Conservation (phyloP, 1,139 yeast genomes). For the Candida sanyaensis region DNA sequence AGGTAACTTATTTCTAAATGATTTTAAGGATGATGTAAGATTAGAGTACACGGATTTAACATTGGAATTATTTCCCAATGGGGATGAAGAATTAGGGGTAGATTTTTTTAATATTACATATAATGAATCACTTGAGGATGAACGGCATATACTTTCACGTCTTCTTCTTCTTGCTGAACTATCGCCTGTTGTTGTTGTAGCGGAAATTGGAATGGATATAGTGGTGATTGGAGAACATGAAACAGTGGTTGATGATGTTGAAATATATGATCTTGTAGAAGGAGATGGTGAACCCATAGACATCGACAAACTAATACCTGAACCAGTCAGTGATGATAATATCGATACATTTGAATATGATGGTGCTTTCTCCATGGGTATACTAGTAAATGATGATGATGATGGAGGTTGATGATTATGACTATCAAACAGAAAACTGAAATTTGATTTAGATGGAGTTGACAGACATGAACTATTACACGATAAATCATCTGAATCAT, state of each 20-base stretch:
- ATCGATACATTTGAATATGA: constrained; percentile 3
- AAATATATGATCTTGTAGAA: not conserved
- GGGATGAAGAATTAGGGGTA: not conserved
- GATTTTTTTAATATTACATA: constrained; percentile 9
- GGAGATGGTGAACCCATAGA: not conserved
- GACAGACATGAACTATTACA: constrained; percentile 9
- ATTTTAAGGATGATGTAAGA: constrained; percentile 18
- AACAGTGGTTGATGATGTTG: not conserved
- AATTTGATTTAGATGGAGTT: not conserved
- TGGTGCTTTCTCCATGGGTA: constrained; percentile 6
- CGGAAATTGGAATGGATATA: not conserved
- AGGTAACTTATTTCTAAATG: constrained; percentile 12
- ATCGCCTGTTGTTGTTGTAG: no score
- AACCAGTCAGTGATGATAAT: constrained; percentile 3
- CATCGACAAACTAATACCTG: not conserved
- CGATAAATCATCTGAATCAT: constrained; percentile 12
- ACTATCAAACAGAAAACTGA: not conserved
- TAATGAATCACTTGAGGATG: constrained; percentile 12
- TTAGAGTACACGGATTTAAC: constrained; percentile 18
- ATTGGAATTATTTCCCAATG: not conserved
- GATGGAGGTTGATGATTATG: not conserved
- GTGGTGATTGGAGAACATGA: not conserved
- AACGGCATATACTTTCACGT: not conserved
- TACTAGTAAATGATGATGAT: not conserved
- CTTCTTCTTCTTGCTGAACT: not conserved